Evolutionary conservation across 129 eudicot species (phyloP), one percentile per base, ranked within the genome.

Genomic region (Arctium lappa): DNA sequence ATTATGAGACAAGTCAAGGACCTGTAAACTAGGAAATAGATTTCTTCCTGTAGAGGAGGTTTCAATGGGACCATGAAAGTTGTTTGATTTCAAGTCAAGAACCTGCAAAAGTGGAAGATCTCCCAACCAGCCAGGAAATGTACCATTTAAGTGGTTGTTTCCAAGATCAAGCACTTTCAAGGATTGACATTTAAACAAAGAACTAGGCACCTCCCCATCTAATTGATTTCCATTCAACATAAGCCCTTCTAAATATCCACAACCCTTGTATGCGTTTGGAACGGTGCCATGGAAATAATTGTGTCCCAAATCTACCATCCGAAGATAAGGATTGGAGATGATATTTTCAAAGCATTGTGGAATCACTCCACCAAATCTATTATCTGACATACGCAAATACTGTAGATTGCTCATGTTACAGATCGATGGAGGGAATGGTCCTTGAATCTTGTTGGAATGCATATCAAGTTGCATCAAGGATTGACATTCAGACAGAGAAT

Each of bases 1-100:
- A 36, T 91, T 89, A 9, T 77, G 29, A 3, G 92, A 85, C 27
- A 91, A 50, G 75, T 83, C 87, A 3, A 91, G 29, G 15, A 89
- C 81, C 34, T 56, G 83, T 3, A 86, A 16, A 33, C 50, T 69
- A 13, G 85, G 77, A 69, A 88, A 81, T 1, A 72, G 65, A 3
- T n/a, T n/a, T 4, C 69, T 33, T n/a, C 2, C 29, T 2, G 3
- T 62, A 0, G 81, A 69, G 30, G 32, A 16, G 13, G 12, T 8
- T n/a, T 9, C 9, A 16, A 86, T 39, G 0, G 37, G 22, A 8
- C 94, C 94, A 72, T 81, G 76, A 27, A 90, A 79, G 0, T 2
- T 31, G 33, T 90, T 90, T 1, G 85, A 84, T 60, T 74, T 81
- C 66, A 90, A 39, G n/a, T 68, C 38, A 27, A 90, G 83, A 15